Percentiles rank a stretch among this genome's conserved stretches.
Evolutionary conservation across 2,329 filamentous ascomycete genomes (phyloP).

Genomic region (Metarhizium robertsii): DNA sequence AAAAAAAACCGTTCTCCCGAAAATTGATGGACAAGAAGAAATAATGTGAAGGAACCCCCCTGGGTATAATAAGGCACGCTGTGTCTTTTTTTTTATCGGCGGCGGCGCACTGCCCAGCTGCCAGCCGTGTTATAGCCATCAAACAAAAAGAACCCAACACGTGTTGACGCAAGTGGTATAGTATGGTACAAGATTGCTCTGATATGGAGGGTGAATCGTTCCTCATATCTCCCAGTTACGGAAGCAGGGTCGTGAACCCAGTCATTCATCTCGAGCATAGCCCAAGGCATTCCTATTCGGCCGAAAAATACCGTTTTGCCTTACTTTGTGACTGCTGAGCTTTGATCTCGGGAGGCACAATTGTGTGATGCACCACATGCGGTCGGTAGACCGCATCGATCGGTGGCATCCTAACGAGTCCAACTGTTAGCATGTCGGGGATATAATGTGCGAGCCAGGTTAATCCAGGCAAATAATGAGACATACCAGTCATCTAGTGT

Average conservation of each 20-base stretch:
- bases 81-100: neutral
- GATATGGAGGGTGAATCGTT: neutral
- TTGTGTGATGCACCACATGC: slow-evolving; percentile 87
- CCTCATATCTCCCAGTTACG: neutral
- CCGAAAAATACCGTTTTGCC: slow-evolving; percentile 64
- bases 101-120: slow-evolving; percentile 2
- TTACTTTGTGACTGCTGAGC: slow-evolving; percentile 57
- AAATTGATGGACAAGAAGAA: neutral
- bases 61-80: slow-evolving; percentile 7
- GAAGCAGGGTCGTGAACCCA: neutral
- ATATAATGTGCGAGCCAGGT: neutral
- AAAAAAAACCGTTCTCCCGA: neutral
- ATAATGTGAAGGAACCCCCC: neutral
- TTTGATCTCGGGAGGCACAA: slow-evolving; percentile 59
- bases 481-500: slow-evolving; percentile 75
- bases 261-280: neutral
- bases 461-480: neutral
- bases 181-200: neutral
- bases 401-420: slow-evolving; percentile 57
- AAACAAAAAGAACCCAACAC: neutral
- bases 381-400: slow-evolving; percentile 86
- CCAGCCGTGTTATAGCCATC: slow-evolving; percentile 1
- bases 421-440: neutral
- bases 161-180: slow-evolving; percentile 1
- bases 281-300: slow-evolving; percentile 34